Evolutionary conservation across 305 asterid species (phyloP), one percentile per base, ranked within the genome.

Genomic region (Withania somnifera): DNA sequence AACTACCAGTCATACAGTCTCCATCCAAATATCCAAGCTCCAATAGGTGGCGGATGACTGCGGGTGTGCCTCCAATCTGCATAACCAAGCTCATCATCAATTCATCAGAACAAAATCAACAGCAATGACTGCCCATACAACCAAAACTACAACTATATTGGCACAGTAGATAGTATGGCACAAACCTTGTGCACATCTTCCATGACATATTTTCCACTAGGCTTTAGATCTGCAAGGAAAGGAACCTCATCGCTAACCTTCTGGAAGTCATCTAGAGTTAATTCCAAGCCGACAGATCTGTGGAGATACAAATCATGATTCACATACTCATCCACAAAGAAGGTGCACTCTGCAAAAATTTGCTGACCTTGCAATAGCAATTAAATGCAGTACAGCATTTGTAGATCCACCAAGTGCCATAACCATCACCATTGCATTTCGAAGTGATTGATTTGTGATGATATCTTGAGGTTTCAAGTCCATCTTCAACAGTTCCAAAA

Each of bases 361-460:
- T 36, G 64, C 92, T 80, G 82, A 94, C 99, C 92, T 94, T 36
- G 99, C 97, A 83, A 95, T 94, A 83, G 99, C 99, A 89, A 94
- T 95, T 84, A 94, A 91, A 92, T 95, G 99, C 68, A 95, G 81
- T 86, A 95, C 98, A 13, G 99, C 99, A 85, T 95, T 95, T 26
- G 99, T 95, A 14, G 99, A 95, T 75, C 99, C 99, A 76, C 99
- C 99, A 53, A 94, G 90, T 63, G 99, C 98, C 98, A 94, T 95
- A 84, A 94, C 97, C 86, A 90, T 88, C 79, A 92, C 99, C 97
- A 95, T 95, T 8, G 99, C 98, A 83, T 95, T 95, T 47, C 86
- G 93, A 53, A 95, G 83, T 34, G 99, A 93, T 77, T 86, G 89
- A 0, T 90, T 91, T 45, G 99, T 95, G 88, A 95, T 93, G 82